phyloP scores from a whole-genome alignment of 2,329 filamentous ascomycete genomes.

The Fusarium haematococcum region DNA sequence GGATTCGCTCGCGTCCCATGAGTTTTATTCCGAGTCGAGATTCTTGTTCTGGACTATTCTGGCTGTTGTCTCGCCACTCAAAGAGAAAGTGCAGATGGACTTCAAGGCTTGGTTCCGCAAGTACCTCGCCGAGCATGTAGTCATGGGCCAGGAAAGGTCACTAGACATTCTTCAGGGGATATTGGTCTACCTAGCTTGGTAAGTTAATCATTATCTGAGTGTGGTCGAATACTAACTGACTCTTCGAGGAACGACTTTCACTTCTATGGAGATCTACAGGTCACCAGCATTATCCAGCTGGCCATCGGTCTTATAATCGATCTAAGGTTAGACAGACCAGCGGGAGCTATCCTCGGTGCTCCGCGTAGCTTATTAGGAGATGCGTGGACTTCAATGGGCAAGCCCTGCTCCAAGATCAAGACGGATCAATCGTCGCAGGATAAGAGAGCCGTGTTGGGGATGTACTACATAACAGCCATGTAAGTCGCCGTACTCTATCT shows the following conservation, averaged over 20 bases:
- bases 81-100: conserved; percentile 46
- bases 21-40: conserved; percentile 48
- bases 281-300: conserved; percentile 54
- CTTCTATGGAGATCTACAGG: conserved; percentile 51
- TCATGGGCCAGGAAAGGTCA: conserved; percentile 51
- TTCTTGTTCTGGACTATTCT: conserved; percentile 55
- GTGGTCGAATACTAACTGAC: background rate
- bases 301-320: conserved; percentile 54
- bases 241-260: conserved; percentile 53
- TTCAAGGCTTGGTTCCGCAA: conserved; percentile 52
- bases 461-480: conserved; percentile 54
- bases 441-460: conserved; percentile 54
- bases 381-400: conserved; percentile 42
- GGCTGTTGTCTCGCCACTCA: conserved; percentile 48
- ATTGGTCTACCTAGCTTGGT: conserved; percentile 54
- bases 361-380: conserved; percentile 50
- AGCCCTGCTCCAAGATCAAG: conserved; percentile 24
- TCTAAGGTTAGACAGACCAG: conserved; percentile 50
- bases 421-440: conserved; percentile 49
- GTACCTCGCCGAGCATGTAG: conserved; percentile 51
- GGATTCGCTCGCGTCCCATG: conserved; percentile 35
- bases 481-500: conserved; percentile 18
- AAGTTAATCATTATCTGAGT: conserved; percentile 1
- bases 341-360: conserved; percentile 34
- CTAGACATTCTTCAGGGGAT: conserved; percentile 54